These are phyloP conservation scores for Haplosporangium sp. DNA, from an alignment of 371 early-diverging fungal species.

Conservation along the genomic window DNA sequence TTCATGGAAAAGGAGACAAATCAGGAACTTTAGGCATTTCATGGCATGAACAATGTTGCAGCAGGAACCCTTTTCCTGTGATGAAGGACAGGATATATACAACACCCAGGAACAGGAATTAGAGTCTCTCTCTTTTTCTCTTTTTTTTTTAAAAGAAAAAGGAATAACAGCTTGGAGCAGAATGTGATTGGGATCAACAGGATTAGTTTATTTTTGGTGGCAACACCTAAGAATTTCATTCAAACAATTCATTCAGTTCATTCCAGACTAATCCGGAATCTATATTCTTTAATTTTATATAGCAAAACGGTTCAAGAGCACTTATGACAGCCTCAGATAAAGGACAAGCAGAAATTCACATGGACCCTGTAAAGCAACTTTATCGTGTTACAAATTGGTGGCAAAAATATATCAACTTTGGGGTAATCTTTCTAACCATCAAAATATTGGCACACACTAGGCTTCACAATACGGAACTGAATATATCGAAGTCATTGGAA, in stretches of 20 bases:
- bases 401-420: background rate
- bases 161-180: background rate
- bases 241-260: background rate
- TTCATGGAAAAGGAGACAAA: background rate
- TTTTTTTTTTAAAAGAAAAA: too few relatives aligned
- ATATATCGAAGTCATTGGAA: conserved; percentile 44
- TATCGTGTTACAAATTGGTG: background rate
- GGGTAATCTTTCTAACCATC: background rate
- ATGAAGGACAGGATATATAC: background rate
- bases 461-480: conserved; percentile 34
- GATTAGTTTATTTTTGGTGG: conserved; percentile 7
- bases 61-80: too few relatives aligned
- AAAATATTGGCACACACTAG: conserved; percentile 11
- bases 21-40: too few relatives aligned
- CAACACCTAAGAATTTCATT: background rate
- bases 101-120: too few relatives aligned
- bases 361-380: conserved; percentile 21
- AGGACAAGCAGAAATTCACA: conserved; percentile 34
- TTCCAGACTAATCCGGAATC: background rate
- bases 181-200: background rate
- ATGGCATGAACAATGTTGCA: too few relatives aligned
- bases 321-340: conserved; percentile 37
- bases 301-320: conserved; percentile 35
- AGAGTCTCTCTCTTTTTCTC: too few relatives aligned
- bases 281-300: background rate